A percentile compares a stretch with the other conserved stretches of the same genome.
phyloP scores from a whole-genome alignment of 495 filamentous ascomycete species.

The Bombardia bombarda region DNA sequence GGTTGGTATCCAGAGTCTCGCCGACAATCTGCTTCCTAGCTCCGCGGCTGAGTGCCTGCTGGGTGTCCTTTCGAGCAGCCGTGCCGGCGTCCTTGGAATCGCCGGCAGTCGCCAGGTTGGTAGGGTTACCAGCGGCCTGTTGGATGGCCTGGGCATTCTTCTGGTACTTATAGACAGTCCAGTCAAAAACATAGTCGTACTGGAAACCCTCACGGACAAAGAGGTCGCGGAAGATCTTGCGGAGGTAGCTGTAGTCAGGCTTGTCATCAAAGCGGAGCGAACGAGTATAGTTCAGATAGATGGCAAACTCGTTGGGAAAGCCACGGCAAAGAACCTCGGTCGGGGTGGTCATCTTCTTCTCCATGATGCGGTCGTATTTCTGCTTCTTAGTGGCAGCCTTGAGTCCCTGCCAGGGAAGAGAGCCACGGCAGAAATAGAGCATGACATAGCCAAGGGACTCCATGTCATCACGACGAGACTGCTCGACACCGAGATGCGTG shows the following conservation, averaged over 20 bases:
- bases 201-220: slow-evolving; percentile 99
- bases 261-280: slow-evolving; percentile 99
- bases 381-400: slow-evolving; percentile 99
- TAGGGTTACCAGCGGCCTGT: slow-evolving; percentile 42
- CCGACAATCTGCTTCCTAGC: slow-evolving; percentile 82
- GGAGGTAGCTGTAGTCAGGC: slow-evolving; percentile 98
- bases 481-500: slow-evolving; percentile 96
- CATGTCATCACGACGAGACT: slow-evolving; percentile 99
- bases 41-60: slow-evolving; percentile 57
- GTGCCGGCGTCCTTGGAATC: slow-evolving; percentile 44
- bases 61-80: slow-evolving; percentile 52
- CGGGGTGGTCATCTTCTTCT: slow-evolving; percentile 99
- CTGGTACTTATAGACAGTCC: slow-evolving; percentile 99
- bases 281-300: slow-evolving; percentile 98
- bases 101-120: slow-evolving; percentile 42
- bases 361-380: slow-evolving; percentile 99
- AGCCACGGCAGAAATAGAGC: slow-evolving; percentile 99
- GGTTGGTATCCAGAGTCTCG: slow-evolving; percentile 79
- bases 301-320: slow-evolving; percentile 99
- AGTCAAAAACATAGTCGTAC: slow-evolving; percentile 99
- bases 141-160: slow-evolving; percentile 74
- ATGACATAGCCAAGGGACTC: slow-evolving; percentile 99
- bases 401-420: slow-evolving; percentile 97
- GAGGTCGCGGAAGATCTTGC: slow-evolving; percentile 99
- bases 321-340: slow-evolving; percentile 98